Evolutionary conservation across 345 rosid species (phyloP).

Genomic region (Salix purpurea): DNA sequence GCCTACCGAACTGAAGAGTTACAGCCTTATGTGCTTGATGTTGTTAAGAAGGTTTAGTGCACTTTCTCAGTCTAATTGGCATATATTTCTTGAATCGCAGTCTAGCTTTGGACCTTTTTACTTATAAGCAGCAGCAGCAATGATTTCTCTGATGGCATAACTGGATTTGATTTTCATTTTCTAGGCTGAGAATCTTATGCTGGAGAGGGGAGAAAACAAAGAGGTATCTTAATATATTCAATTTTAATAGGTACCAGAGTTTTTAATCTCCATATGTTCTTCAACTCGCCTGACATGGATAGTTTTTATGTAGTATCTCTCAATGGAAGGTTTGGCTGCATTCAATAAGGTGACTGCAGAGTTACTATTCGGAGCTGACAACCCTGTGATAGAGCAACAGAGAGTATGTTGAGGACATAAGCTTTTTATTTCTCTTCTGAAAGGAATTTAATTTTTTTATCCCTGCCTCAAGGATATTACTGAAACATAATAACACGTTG

Average conservation of each 20-base stretch:
- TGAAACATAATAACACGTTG: neutral
- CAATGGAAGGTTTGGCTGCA: slow-evolving; percentile 96
- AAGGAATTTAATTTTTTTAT: neutral
- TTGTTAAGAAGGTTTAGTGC: slow-evolving; percentile 79
- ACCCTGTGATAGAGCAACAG: slow-evolving; percentile 61
- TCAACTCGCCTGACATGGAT: slow-evolving; percentile 7
- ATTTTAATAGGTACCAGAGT: neutral
- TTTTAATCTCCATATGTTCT: neutral
- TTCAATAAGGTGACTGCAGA: slow-evolving; percentile 93
- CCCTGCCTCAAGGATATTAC: neutral
- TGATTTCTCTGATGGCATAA: neutral
- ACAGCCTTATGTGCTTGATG: slow-evolving; percentile 90
- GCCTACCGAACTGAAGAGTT: slow-evolving; percentile 93
- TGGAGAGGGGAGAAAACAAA: slow-evolving; percentile 87
- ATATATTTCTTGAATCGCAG: neutral
- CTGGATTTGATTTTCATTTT: slow-evolving; percentile 12
- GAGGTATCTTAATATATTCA: slow-evolving; percentile 54
- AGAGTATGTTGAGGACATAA: slow-evolving; percentile 44
- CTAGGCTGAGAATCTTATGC: slow-evolving; percentile 85
- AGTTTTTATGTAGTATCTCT: slow-evolving; percentile 66
- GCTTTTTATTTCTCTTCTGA: neutral
- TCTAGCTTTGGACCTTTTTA: neutral
- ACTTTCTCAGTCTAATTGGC: neutral
- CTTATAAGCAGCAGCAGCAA: neutral
- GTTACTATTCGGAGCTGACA: slow-evolving; percentile 77